Evolutionary conservation across 257 asterid genomes (phyloP), one percentile per base, ranked within the genome.

Genomic region (Nicotiana undulata): DNA sequence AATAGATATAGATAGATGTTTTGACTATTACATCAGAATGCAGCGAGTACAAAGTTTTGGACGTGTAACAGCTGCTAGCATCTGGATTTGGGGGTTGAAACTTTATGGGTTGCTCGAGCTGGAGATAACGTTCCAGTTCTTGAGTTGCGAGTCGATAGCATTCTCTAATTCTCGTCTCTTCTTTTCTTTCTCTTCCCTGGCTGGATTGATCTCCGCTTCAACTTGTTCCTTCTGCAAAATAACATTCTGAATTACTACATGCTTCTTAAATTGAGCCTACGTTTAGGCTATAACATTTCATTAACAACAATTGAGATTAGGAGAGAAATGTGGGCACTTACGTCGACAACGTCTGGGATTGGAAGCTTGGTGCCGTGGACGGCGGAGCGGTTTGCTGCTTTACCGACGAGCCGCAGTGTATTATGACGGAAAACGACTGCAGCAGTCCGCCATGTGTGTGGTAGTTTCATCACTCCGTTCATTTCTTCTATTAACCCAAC

Each of bases 291-390:
- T 24, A 12, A 37, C 29, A 32, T 5, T 67, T 9, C 6, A 9
- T 11, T 9, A 20, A 2, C 49, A 53, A 16, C 10, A 13, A 37
- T 53, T 26, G 59, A 26, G 46, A 63, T 31, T 9, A 18, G 4
- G 10, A 26, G 22, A 17, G 3, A 32, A 22, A 9, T 9, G 55
- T 6, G 40, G 56, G 17, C 28, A 56, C 65, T 81, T 59, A 90
- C 95, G 24, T 85, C 88, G 26, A 88, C 75, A 65, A 63, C 32
- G 28, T 84, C 89, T 15, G 90, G 88, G 61, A 80, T 37, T 5
- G 94, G 97, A 52, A 85, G 90, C 88, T 88, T 92, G 44, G 89
- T 66, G 40, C 97, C 94, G 37, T 91, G 95, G 68, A 91, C 95
- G 75, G 93, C 90, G 44, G 92, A 90, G 17, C 92, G 91, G 76